Evolutionary conservation across 2,329 filamentous ascomycete genomes (phyloP).

Genomic region (Dactylellina haptotyla): DNA sequence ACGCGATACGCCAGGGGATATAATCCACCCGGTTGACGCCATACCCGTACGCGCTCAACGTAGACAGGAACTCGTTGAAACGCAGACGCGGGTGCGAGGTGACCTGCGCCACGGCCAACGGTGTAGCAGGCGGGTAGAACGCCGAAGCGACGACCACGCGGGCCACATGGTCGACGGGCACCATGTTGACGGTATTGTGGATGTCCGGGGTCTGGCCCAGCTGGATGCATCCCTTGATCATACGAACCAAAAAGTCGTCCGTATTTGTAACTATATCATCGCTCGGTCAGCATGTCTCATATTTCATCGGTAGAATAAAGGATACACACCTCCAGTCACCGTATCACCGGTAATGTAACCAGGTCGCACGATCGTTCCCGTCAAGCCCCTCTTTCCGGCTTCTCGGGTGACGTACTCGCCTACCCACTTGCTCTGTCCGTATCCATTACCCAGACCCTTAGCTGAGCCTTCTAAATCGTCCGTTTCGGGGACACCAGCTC

Average conservation of each 20-base stretch:
- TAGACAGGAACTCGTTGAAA: conserved; percentile 79
- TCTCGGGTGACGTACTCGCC: conserved; percentile 77
- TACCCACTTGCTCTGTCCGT: conserved; percentile 92
- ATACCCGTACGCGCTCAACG: conserved; percentile 78
- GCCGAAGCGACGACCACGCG: conserved; percentile 80
- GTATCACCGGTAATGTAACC: conserved; percentile 85
- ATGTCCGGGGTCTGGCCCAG: conserved; percentile 78
- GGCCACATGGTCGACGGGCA: conserved; percentile 85
- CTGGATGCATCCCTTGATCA: conserved; percentile 89
- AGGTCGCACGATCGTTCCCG: conserved; percentile 79
- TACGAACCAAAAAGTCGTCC: conserved; percentile 89
- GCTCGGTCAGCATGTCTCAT: conserved; percentile 4
- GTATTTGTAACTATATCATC: conserved; percentile 70
- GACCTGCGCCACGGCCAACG: conserved; percentile 75
- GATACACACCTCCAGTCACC: conserved; percentile 67
- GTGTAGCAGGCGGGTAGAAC: conserved; percentile 70
- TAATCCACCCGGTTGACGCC: conserved; percentile 74
- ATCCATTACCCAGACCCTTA: conserved; percentile 82
- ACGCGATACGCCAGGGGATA: conserved; percentile 72
- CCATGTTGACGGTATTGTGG: conserved; percentile 85
- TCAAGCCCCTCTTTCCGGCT: conserved; percentile 79
- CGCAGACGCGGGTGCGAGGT: conserved; percentile 81
- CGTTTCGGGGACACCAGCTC: conserved; percentile 74
- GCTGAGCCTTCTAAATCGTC: conserved; percentile 82
- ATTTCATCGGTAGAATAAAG: neutral